Evolutionary conservation across 768 basidiomycete species (phyloP).

Genomic region (Lactifluus volemus): DNA sequence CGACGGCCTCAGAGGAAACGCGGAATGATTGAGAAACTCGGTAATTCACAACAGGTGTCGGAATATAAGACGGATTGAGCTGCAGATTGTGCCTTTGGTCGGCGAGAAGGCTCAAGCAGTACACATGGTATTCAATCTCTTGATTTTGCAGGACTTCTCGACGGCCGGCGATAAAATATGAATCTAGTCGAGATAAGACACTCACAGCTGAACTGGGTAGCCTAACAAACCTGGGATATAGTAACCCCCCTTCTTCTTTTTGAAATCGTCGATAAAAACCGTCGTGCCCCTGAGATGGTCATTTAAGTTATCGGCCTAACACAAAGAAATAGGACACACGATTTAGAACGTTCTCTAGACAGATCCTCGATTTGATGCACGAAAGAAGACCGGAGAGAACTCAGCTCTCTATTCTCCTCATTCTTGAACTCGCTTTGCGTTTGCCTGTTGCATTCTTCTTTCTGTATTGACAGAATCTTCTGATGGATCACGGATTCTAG

Average conservation of each 20-base stretch:
- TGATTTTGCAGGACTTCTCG: constrained; percentile 8
- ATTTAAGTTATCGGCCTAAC: background rate
- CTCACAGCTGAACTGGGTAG: background rate
- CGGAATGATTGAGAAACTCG: constrained; percentile 9
- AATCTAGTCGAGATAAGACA: background rate
- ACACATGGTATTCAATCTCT: constrained; percentile 7
- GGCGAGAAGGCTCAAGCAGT: background rate
- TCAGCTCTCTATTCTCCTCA: background rate
- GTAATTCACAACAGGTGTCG: background rate
- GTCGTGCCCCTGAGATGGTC: background rate
- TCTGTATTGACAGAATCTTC: constrained; percentile 7
- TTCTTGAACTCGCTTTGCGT: background rate
- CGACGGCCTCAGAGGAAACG: background rate
- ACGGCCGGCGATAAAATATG: constrained; percentile 7
- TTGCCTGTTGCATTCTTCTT: constrained; percentile 1
- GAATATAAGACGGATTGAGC: constrained; percentile 14
- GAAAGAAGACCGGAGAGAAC: background rate
- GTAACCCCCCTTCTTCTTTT: background rate
- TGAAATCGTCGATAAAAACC: background rate
- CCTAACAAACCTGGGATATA: background rate
- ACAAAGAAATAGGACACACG: background rate
- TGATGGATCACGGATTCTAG: background rate
- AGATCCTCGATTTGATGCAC: constrained; percentile 1
- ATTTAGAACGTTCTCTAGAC: constrained; percentile 1
- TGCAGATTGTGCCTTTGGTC: constrained; percentile 13